Percentiles rank a stretch among this genome's conserved stretches.
phyloP scores from a whole-genome alignment of 768 basidiomycete species.

The Leucocoprinus sp. region DNA sequence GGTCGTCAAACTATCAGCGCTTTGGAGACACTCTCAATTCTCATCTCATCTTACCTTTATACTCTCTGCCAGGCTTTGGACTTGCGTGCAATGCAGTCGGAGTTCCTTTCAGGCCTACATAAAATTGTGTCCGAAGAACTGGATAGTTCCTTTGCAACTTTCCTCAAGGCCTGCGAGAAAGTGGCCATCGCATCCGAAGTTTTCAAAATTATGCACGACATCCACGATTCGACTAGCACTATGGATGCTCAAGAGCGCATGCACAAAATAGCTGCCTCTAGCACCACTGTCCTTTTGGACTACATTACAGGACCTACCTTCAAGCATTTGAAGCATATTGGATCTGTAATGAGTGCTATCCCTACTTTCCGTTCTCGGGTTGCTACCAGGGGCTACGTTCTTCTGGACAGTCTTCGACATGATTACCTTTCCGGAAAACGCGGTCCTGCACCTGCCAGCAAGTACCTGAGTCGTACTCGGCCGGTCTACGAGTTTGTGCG shows the following conservation, averaged over 20 bases:
- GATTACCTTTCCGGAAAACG: constrained; percentile 52
- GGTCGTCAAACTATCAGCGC: constrained; percentile 73
- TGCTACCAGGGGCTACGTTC: constrained; percentile 35
- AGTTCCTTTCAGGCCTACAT: constrained; percentile 45
- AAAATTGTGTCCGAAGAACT: constrained; percentile 45
- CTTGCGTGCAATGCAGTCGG: constrained; percentile 64
- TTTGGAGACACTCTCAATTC: constrained; percentile 67
- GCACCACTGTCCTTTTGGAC: constrained; percentile 57
- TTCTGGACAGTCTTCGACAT: constrained; percentile 41
- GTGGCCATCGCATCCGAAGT: constrained; percentile 28
- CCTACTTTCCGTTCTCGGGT: constrained; percentile 48
- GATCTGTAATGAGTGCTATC: constrained; percentile 29
- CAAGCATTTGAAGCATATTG: constrained; percentile 22
- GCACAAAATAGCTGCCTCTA: constrained; percentile 59
- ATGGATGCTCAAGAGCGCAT: constrained; percentile 69
- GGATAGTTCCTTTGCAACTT: constrained; percentile 31
- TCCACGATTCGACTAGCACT: constrained; percentile 57
- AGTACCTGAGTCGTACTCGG: constrained; percentile 58
- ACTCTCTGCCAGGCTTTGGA: constrained; percentile 74
- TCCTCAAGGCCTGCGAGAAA: constrained; percentile 28
- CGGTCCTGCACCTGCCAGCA: constrained; percentile 60
- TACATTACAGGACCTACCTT: constrained; percentile 36
- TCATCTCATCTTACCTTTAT: constrained; percentile 72
- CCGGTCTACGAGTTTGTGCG: constrained; percentile 75
- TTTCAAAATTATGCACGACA: constrained; percentile 33